phyloP scores from a whole-genome alignment of 2,329 filamentous ascomycete species.

The Colletotrichum sp. region DNA sequence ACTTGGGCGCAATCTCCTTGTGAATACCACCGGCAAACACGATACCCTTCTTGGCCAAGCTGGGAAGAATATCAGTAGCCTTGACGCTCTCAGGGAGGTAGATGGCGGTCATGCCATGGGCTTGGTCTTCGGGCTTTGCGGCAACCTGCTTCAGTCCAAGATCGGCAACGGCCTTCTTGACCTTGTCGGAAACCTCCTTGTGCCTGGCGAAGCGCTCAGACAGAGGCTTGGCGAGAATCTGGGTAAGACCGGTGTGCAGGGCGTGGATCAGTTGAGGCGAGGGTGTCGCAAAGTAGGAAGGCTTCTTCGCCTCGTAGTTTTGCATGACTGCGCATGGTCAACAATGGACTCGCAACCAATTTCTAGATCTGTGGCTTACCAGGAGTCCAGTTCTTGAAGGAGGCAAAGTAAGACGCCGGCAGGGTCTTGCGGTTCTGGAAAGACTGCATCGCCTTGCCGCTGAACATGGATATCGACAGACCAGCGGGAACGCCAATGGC shows the following conservation, averaged over 20 bases:
- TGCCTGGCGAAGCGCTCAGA: conserved; percentile 85
- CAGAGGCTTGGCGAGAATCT: conserved; percentile 83
- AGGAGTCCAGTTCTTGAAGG: conserved; percentile 96
- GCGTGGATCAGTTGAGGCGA: conserved; percentile 93
- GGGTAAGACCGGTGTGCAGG: conserved; percentile 84
- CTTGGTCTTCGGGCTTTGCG: conserved; percentile 84
- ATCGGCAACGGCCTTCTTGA: conserved; percentile 83
- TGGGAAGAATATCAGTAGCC: conserved; percentile 83
- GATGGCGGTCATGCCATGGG: conserved; percentile 97
- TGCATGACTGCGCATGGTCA: conserved; percentile 75
- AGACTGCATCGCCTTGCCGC: conserved; percentile 81
- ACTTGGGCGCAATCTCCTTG: conserved; percentile 92
- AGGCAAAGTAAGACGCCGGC: conserved; percentile 90
- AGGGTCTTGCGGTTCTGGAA: conserved; percentile 83
- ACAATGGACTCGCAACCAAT: background rate
- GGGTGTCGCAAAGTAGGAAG: conserved; percentile 97
- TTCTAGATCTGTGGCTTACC: conserved; percentile 55
- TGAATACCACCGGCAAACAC: conserved; percentile 95
- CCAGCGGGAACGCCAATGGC: conserved; percentile 95
- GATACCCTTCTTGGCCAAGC: conserved; percentile 83
- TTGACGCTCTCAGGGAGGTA: conserved; percentile 87
- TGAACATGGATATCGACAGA: conserved; percentile 92
- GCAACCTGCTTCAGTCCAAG: conserved; percentile 90
- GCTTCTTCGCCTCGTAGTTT: conserved; percentile 98
- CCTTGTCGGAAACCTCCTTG: conserved; percentile 76